Evolutionary conservation across 225 moss, liverwort and hornwort genomes (phyloP), one percentile per base, ranked within the genome.

Genomic region (Climacium dendroides): DNA sequence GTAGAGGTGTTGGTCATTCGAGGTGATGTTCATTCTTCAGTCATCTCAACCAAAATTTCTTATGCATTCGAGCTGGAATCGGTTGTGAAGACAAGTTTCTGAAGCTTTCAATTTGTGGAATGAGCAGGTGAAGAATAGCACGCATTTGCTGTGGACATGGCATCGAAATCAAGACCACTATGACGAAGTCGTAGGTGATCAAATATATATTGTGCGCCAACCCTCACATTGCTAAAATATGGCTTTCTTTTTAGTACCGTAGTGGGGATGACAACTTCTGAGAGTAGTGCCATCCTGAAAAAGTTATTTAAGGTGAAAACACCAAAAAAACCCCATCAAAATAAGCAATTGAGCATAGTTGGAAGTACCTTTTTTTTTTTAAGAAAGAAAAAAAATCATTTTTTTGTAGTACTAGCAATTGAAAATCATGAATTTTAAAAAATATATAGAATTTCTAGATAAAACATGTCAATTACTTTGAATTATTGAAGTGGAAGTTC

Each of bases 141-240:
- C 96, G 26, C 94, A 96, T 80, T 87, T 94, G 76, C 86, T 97
- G 25, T 96, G 97, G 96, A 97, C 95, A 15, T 96, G 97, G 96
- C 96, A 96, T 79, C 95, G 96, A 45, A 97, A 97, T 85, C 96
- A 97, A 90, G 97, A 97, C 80, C 73, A 87, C 29, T 96, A 92
- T 73, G 86, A 85, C 69, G 91, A 93, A 65, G 69, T 88, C 4
- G 59, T 88, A 1, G 97, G 97, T 25, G 97, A 97, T 87, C 93
- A 94, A 73, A 75, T 96, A 22, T 96, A 93, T 75, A 92, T 96
- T 74, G 94, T 97, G 72, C 91, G 95, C 52, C 93, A 94, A 79
- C 96, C 94, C 45, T 58, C 14, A 14, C 3, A 25, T 20, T 69
- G 86, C 14, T 78, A 67, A 47, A 34, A 4, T n/a, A n/a, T n/a